Base-by-base conservation (phyloP, 441 rosid genomes). In the Kokia cookei region DNA sequence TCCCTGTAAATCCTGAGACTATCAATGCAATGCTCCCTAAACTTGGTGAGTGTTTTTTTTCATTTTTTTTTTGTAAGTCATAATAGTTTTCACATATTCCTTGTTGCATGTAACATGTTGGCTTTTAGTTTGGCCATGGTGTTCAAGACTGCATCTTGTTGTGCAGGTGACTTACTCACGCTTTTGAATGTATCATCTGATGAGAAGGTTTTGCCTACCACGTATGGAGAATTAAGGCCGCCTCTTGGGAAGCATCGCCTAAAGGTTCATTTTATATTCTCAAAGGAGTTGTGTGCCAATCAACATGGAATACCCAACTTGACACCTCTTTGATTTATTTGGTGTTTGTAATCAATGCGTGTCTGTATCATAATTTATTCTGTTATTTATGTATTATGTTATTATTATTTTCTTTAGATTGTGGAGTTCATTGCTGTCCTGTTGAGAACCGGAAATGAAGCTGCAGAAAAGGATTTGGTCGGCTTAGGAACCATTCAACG, bases 161-260 rank as follows among this genome's bases (percentile, higher is more conserved):
- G 22, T 80, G 74, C 84, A 94, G 99, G 92, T 77, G 92, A 91
- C 81, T 83, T 96, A 76, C 93, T 91, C 43, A 68, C 70, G 82
- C 90, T 96, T 75, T 77, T 96, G 73, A 85, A 84, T 65, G 92
- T 96, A 51, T 80, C 86, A 26, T 85, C 93, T 71, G 98, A 91
- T 84, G 95, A 90, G 74, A 94, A 89, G 75, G 55, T 91, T 61
- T 86, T 96, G 81, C 96, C 94, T 11, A 96, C 99, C n/a, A 88
- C 98, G 9, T 96, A 87, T 76, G 98, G 98, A 57, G 92, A 90
- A 76, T 79, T 96, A 80, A 90, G 84, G 84, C 99, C 99, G 48
- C 99, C 99, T 74, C 93, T 96, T 43, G 98, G 99, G 77, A 94
- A 94, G 83, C 97, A 94, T 82, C 98, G 99, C n/a, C 85, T 96